Conservation (phyloP, 805 yeast species). For the Myxozyma sirexii region DNA sequence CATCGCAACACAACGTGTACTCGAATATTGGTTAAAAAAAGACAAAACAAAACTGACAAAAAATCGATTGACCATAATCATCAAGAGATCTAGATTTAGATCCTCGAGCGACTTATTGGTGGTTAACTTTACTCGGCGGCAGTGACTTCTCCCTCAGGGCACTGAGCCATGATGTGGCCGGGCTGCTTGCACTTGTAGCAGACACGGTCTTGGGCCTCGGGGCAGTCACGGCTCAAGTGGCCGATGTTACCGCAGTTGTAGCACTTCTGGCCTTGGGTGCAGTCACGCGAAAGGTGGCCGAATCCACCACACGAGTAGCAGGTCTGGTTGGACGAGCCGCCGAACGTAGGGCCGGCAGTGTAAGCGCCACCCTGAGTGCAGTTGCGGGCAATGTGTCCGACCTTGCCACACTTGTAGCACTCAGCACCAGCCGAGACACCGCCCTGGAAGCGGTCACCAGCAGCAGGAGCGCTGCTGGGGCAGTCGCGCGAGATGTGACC, state of each 20-base stretch:
- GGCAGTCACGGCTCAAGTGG: conserved; percentile 83
- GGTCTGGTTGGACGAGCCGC: conserved; percentile 85
- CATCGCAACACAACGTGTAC: conserved; percentile 1
- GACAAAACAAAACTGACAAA: background rate
- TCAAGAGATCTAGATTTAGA: background rate
- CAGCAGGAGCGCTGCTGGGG: conserved; percentile 57
- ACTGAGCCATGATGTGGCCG: conserved; percentile 89
- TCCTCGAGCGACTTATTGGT: background rate
- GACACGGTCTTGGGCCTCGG: conserved; percentile 58
- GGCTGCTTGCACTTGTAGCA: conserved; percentile 75
- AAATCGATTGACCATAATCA: background rate
- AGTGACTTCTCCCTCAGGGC: conserved; percentile 53
- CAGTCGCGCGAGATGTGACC: conserved; percentile 91
- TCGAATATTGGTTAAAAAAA: background rate
- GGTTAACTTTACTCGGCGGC: conserved; percentile 18
- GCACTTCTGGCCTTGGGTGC: conserved; percentile 74
- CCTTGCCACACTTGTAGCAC: conserved; percentile 90
- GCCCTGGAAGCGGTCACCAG: conserved; percentile 16
- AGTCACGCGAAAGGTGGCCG: conserved; percentile 85
- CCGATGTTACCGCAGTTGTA: conserved; percentile 91
- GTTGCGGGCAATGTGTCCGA: conserved; percentile 87
- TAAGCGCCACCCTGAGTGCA: conserved; percentile 55
- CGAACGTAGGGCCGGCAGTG: conserved; percentile 63
- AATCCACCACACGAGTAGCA: conserved; percentile 89
- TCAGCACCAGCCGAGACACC: conserved; percentile 52